Evolutionary conservation across 768 basidiomycete genomes (phyloP), one percentile per base, ranked within the genome.

Genomic region (Tephrocybe sp.): DNA sequence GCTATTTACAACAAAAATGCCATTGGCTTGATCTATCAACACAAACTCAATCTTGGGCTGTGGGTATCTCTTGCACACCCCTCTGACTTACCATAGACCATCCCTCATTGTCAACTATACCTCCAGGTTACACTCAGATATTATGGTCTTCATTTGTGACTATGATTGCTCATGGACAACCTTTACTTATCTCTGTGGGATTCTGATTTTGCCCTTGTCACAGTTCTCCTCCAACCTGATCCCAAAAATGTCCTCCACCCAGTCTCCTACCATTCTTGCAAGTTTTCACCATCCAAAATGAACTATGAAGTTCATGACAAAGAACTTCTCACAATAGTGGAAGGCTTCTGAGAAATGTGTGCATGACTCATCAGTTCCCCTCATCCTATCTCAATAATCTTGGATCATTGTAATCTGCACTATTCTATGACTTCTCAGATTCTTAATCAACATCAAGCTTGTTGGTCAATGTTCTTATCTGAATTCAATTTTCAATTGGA

Each of bases 291-390:
- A 71, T 56, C 72, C 0, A 70, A 82, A 59, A 44, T 63, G 7
- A 81, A 80, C 59, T 82, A 82, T 53, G 64, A 75, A 9, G 66
- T 77, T 24, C 71, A 81, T 51, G 72, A 83, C 43, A 77, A 79
- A 58, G 80, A 83, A 63, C 60, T 81, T 0, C 69, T 82, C 1
- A 77, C 75, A 1, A 70, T 82, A 40, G 60, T 81, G 3, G 57
- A 68, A 26, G 64, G 68, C 0, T 66, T 80, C 32, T 41, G 58
- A 0, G 65, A 71, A 10, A 69, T 68, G 68, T 55, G 65, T 7
- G 58, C 69, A 38, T 66, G 64, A 63, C 60, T 69, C 23, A 56
- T 68, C 9, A 63, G 72, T 8, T 61, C 67, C 8, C 42, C 51
- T 10, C 53, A 50, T 12, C 53, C 60, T 0, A 60, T 73, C 39